phyloP scores from a whole-genome alignment of 1,139 yeast species.

The Scheffersomyces parashehatae region DNA sequence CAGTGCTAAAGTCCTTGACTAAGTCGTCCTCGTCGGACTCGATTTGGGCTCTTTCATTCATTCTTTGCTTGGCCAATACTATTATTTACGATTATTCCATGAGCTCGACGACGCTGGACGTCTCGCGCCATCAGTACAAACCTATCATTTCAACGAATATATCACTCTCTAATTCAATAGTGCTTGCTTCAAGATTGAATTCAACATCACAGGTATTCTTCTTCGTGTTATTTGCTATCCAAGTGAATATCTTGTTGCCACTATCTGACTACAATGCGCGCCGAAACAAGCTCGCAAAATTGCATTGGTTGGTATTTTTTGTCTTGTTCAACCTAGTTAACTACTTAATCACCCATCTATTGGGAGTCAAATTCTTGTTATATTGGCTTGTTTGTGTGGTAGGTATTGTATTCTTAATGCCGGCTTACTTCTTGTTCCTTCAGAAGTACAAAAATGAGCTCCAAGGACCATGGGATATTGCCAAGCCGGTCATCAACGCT shows the following conservation, averaged over 20 bases:
- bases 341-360: constrained; percentile 26
- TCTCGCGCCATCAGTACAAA: constrained; percentile 29
- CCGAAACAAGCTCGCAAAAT: constrained; percentile 22
- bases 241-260: constrained; percentile 73
- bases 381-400: constrained; percentile 54
- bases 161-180: constrained; percentile 83
- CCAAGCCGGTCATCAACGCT: constrained; percentile 54
- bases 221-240: constrained; percentile 72
- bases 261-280: constrained; percentile 63
- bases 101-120: constrained; percentile 16
- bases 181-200: constrained; percentile 78
- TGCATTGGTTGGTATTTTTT: constrained; percentile 37
- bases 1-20: constrained; percentile 85
- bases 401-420: constrained; percentile 57
- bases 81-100: constrained; percentile 67
- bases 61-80: constrained; percentile 70
- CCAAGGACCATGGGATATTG: constrained; percentile 95
- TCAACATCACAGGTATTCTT: constrained; percentile 80
- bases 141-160: constrained; percentile 82
- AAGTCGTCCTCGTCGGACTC: constrained; percentile 91
- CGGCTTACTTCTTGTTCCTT: constrained; percentile 66
- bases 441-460: constrained; percentile 85
- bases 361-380: constrained; percentile 41
- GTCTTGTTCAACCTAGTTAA: constrained; percentile 22
- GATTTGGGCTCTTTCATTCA: constrained; percentile 87